Conservation (phyloP, 306 rosid genomes). For the Pterocarpus santalinus region DNA sequence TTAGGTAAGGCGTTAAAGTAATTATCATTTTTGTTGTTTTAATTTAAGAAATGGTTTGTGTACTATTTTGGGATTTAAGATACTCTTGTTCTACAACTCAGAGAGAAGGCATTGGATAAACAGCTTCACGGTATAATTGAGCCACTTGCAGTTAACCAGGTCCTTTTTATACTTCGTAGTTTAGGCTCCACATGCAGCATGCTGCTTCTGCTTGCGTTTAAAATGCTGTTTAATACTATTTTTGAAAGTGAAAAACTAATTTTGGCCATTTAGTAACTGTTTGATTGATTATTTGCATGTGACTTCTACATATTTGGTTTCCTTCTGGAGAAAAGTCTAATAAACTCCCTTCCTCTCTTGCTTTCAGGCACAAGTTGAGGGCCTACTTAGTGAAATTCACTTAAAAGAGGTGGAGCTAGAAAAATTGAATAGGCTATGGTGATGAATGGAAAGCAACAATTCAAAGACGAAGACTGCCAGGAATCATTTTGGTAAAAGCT, state of each 20-base stretch:
- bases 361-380: conserved; percentile 91
- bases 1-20: neutral
- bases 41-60: conserved; percentile 31
- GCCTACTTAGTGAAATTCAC: conserved; percentile 76
- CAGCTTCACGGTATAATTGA: conserved; percentile 89
- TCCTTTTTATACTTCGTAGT: conserved; percentile 34
- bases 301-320: neutral
- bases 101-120: conserved; percentile 89
- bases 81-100: conserved; percentile 66
- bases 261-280: conserved; percentile 40
- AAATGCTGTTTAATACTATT: neutral
- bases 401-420: conserved; percentile 76
- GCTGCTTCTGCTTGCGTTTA: neutral
- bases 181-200: conserved; percentile 2
- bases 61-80: neutral
- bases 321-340: neutral
- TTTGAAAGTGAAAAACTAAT: neutral
- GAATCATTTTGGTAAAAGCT: conserved; percentile 68
- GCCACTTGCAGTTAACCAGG: conserved; percentile 90
- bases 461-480: conserved; percentile 63
- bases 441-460: conserved; percentile 46
- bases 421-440: no score
- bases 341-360: conserved; percentile 31
- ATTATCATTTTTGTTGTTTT: neutral
- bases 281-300: conserved; percentile 19